phyloP scores from a whole-genome alignment of 2,329 filamentous ascomycete genomes.

The Atkinsonella hypoxylon region DNA sequence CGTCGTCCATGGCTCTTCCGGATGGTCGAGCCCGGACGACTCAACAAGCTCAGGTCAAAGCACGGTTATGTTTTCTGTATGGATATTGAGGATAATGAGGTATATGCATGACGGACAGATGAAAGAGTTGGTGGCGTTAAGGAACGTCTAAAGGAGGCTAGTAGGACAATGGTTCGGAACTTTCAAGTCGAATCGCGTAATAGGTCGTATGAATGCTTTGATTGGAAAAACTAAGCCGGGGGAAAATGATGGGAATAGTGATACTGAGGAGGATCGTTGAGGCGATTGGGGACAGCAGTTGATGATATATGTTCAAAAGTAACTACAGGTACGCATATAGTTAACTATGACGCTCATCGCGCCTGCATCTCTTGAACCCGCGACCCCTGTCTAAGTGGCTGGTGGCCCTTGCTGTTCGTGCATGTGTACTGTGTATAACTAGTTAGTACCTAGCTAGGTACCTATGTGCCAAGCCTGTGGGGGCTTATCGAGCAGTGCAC shows the following conservation, averaged over 20 bases:
- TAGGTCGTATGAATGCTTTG: neutral
- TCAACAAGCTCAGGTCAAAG: neutral
- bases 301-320: too few relatives aligned
- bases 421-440: too few relatives aligned
- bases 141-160: neutral
- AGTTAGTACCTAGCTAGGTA: too few relatives aligned
- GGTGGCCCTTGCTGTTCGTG: too few relatives aligned
- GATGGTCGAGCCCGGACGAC: neutral
- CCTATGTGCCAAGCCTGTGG: too few relatives aligned
- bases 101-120: neutral
- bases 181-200: neutral
- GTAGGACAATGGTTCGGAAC: neutral
- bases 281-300: neutral
- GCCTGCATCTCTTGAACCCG: too few relatives aligned
- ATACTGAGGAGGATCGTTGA: neutral
- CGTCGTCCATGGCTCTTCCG: constrained; percentile 28
- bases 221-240: neutral
- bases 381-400: too few relatives aligned
- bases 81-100: neutral
- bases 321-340: too few relatives aligned
- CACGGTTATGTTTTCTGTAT: neutral
- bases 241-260: neutral
- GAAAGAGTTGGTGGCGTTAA: neutral
- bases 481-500: neutral
- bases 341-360: too few relatives aligned